Percentiles rank a stretch among this genome's conserved stretches.
Conservation (phyloP, 164 flowering plant species). For the Cinnamomum micranthum region DNA sequence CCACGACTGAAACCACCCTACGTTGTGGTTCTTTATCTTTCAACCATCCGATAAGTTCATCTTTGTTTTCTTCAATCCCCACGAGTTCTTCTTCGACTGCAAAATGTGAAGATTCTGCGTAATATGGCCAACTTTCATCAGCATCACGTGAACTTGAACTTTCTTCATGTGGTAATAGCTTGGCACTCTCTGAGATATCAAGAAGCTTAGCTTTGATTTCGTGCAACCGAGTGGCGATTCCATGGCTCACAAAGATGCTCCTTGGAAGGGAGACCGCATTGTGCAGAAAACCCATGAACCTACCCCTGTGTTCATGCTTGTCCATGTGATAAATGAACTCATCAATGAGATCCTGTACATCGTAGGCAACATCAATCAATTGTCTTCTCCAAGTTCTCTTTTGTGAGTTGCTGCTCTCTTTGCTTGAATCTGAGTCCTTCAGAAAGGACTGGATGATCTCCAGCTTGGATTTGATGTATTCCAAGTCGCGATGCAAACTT, state of each 20-base stretch:
- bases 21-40: slow-evolving; percentile 25
- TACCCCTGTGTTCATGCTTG: neutral
- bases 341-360: slow-evolving; percentile 3
- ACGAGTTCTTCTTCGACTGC: slow-evolving; percentile 19
- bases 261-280: neutral
- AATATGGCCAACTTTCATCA: neutral
- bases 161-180: neutral
- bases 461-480: slow-evolving; percentile 24
- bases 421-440: neutral
- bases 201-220: neutral
- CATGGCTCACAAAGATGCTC: neutral
- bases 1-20: slow-evolving; percentile 38
- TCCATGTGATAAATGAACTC: neutral
- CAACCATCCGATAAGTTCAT: slow-evolving; percentile 26
- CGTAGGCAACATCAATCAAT: neutral
- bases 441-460: slow-evolving; percentile 3
- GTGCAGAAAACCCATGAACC: neutral
- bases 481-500: neutral
- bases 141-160: neutral
- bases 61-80: slow-evolving; percentile 34
- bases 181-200: neutral
- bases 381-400: neutral
- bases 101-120: neutral
- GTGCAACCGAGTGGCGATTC: neutral
- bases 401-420: neutral